Evolutionary conservation across 768 basidiomycete species (phyloP).

Genomic region (Xerocomellus dryophilus): DNA sequence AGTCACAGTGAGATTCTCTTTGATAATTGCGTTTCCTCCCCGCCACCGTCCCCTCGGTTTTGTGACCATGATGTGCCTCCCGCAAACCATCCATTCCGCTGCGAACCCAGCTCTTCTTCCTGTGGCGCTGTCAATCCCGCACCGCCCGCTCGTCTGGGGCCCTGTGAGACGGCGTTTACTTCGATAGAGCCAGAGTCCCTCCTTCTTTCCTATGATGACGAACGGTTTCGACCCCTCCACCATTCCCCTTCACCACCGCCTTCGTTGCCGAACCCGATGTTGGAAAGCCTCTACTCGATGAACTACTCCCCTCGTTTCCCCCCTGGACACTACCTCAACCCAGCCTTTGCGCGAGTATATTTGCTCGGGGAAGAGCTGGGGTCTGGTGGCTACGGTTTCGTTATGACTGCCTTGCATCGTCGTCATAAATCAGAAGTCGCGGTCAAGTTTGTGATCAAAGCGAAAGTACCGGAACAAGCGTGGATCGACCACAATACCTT

Average conservation of each 20-base stretch:
- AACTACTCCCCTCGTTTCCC: constrained; percentile 56
- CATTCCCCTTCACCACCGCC: not conserved
- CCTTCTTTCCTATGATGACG: constrained; percentile 20
- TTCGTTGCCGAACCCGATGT: not conserved
- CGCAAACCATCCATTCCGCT: not conserved
- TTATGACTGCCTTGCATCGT: constrained; percentile 78
- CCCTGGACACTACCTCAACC: constrained; percentile 54
- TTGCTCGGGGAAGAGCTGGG: constrained; percentile 76
- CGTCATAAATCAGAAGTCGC: constrained; percentile 68
- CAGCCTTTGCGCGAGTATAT: constrained; percentile 58
- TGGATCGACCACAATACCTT: constrained; percentile 57
- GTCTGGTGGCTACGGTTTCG: constrained; percentile 92
- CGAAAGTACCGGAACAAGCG: constrained; percentile 51
- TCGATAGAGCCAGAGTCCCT: constrained; percentile 17
- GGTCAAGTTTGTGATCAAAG: constrained; percentile 92
- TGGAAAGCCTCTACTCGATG: constrained; percentile 16
- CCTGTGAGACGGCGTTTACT: not conserved
- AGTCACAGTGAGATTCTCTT: not conserved
- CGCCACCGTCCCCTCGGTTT: not conserved
- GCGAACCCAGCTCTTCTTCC: not conserved
- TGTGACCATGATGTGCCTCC: not conserved
- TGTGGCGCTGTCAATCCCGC: not conserved
- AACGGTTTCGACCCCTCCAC: not conserved
- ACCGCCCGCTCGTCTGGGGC: not conserved
- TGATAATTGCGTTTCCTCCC: not conserved